Evolutionary conservation across 2,329 filamentous ascomycete genomes (phyloP).

Genomic region (Dactylellina parvicollis): DNA sequence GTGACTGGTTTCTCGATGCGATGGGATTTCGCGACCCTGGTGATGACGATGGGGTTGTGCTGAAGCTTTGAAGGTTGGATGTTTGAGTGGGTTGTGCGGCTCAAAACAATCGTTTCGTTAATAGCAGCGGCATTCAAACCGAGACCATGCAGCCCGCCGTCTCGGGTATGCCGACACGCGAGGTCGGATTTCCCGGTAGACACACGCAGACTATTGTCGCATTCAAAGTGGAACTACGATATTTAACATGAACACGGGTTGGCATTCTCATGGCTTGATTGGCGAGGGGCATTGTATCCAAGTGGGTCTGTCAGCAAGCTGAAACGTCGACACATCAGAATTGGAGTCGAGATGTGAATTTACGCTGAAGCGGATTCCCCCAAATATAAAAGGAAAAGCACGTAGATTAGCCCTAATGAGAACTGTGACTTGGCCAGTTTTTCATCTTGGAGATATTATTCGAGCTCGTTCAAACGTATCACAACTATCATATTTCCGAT

Average conservation of each 20-base stretch:
- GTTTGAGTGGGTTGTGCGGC: neutral
- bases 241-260: neutral
- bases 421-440: too few species aligned
- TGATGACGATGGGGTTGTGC: neutral
- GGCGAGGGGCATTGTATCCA: neutral
- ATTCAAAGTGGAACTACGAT: neutral
- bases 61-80: neutral
- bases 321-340: neutral
- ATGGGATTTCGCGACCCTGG: neutral
- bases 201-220: neutral
- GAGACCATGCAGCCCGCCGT: neutral
- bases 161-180: conserved; percentile 3
- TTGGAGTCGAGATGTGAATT: neutral
- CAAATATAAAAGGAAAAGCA: neutral
- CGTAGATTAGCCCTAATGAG: too few species aligned
- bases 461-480: too few species aligned
- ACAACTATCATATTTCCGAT: too few species aligned
- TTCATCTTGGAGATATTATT: too few species aligned
- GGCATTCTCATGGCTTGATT: neutral
- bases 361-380: neutral
- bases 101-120: neutral
- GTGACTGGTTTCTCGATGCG: too few species aligned
- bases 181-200: neutral
- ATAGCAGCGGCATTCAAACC: neutral
- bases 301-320: conserved; percentile 2